phyloP scores from a whole-genome alignment of 495 filamentous ascomycete genomes.

The Xanthoparmelia taractica region DNA sequence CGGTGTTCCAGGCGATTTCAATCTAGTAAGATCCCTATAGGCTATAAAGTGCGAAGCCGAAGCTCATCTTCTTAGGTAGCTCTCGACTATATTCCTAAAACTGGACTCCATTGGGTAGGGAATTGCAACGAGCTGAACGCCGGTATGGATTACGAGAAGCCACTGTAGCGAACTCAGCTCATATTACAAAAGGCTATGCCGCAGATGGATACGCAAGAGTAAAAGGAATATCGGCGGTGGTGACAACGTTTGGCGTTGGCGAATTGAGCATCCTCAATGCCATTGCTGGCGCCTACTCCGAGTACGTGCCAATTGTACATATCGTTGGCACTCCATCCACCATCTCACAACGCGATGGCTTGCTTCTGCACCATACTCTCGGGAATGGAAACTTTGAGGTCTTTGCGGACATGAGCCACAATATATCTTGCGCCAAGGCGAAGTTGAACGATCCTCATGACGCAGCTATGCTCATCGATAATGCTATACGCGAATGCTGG shows the following conservation, averaged over 20 bases:
- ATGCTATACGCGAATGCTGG: constrained; percentile 73
- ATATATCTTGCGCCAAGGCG: constrained; percentile 62
- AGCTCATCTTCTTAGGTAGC: constrained; percentile 35
- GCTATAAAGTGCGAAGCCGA: not conserved
- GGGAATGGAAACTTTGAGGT: constrained; percentile 85
- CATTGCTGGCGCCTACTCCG: constrained; percentile 56
- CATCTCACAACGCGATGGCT: constrained; percentile 44
- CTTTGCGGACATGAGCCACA: constrained; percentile 69
- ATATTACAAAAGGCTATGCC: constrained; percentile 50
- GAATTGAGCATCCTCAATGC: constrained; percentile 64
- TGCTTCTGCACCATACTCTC: constrained; percentile 86
- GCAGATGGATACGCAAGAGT: constrained; percentile 65
- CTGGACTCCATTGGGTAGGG: constrained; percentile 56
- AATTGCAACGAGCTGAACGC: constrained; percentile 65
- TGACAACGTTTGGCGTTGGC: constrained; percentile 65
- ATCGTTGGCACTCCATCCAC: constrained; percentile 56
- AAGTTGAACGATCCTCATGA: constrained; percentile 61
- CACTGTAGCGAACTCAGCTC: constrained; percentile 16
- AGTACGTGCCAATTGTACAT: constrained; percentile 55
- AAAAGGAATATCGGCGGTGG: constrained; percentile 55
- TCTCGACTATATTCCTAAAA: constrained; percentile 55
- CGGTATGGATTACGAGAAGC: constrained; percentile 34
- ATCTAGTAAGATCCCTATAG: constrained; percentile 26
- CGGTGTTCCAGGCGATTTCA: constrained; percentile 55
- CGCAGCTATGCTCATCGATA: constrained; percentile 68